Evolutionary conservation across 139 green algal genomes (phyloP), one percentile per base, ranked within the genome.

Genomic region (Picocystis salinarum): DNA sequence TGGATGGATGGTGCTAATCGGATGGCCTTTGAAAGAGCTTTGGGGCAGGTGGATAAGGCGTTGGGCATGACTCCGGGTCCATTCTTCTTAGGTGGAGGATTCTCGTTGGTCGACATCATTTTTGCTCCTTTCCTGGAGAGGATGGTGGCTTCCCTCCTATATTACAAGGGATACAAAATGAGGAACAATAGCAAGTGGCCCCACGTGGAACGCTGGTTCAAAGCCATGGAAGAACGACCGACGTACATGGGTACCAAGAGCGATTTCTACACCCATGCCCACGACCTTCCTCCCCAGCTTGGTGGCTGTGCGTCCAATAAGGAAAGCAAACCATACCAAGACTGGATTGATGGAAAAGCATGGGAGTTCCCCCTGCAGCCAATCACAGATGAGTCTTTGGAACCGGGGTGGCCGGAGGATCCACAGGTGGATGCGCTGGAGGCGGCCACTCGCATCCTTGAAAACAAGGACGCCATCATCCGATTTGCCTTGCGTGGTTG

Each of bases 201-300:
- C 4, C 10, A 31, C n/a, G 50, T 24, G 48, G 13, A 50, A 23
- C 19, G 50, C 9, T 93, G 82, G 82, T 92, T 91, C 62, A 65
- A 75, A 6, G 81, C 82, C 0, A 89, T 96, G 83, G 85, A 96
- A 59, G n/a, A 56, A 6, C 61, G 83, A 2, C 48, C 55, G 0
- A 64, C 80, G 1, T 94, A 92, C 50, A 34, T 79, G 6, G 82
- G 61, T 27, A 83, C 75, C 24, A 70, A 67, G 33, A 77, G 57
- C 22, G 86, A 95, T 71, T 83, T 80, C 62, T 95, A 82, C 71
- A 92, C 79, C 0, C 77, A 91, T 58, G 52, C 51, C 4, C 79
- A 93, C 48, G 82, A 92, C 55, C 71, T 96, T 45, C 85, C 88
- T 23, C 86, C 86, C 5, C 86, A 95, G 59, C 57, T 94, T n/a